Conservation (phyloP, 305 asterid genomes). For the Rubia peregrina region DNA sequence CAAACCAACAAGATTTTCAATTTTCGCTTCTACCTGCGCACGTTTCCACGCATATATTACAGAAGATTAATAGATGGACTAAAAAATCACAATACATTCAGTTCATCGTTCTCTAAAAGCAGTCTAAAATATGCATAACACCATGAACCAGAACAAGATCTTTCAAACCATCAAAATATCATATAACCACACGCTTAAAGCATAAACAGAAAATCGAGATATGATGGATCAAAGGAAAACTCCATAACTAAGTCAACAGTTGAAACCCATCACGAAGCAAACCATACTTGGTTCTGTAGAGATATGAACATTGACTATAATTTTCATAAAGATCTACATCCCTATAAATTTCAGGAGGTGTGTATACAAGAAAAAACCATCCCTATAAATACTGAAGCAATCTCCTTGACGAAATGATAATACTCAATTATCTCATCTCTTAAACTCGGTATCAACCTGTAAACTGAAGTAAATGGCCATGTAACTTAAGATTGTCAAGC, state of each 20-base stretch:
- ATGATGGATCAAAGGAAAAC: neutral
- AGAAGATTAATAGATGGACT: neutral
- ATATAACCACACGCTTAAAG: neutral
- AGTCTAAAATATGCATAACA: neutral
- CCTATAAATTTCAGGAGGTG: no score
- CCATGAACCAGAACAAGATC: neutral
- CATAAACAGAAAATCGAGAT: neutral
- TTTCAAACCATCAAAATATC: neutral
- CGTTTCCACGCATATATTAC: neutral
- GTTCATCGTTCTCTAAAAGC: neutral
- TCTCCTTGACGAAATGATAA: neutral
- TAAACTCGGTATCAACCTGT: neutral
- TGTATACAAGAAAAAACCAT: neutral
- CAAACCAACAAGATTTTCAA: neutral
- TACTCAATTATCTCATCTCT: neutral
- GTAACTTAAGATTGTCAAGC: neutral
- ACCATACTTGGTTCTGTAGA: neutral
- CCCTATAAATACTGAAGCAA: neutral
- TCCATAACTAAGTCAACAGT: neutral
- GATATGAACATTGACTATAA: neutral
- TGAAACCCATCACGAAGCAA: neutral
- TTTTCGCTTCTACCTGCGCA: neutral
- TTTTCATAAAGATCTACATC: neutral
- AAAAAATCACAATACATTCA: neutral
- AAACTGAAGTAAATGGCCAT: neutral